Percentiles rank a stretch among this genome's conserved stretches.
Evolutionary conservation across 139 green algal genomes (phyloP).

Genomic region (Nannochloris sp.): DNA sequence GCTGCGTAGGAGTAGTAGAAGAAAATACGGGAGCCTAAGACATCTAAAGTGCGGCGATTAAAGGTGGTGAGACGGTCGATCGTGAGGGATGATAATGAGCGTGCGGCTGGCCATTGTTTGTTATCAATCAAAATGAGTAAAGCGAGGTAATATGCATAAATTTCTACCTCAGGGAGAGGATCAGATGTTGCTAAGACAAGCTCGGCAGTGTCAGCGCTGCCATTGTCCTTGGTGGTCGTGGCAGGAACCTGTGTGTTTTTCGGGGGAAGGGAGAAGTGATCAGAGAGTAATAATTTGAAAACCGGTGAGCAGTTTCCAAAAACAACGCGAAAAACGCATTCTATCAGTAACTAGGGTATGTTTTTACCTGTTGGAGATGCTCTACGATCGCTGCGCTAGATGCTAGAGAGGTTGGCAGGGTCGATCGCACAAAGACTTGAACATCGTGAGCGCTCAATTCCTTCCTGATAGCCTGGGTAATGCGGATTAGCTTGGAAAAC

Average conservation of each 20-base stretch:
- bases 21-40: constrained; percentile 80
- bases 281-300: too few relatives aligned
- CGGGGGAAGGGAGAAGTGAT: too few relatives aligned
- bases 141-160: constrained; percentile 72
- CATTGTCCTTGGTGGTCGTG: neutral
- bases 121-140: constrained; percentile 70
- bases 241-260: neutral
- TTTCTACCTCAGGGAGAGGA: constrained; percentile 78
- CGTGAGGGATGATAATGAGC: constrained; percentile 35
- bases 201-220: neutral
- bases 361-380: neutral
- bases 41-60: constrained; percentile 91
- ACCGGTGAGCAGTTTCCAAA: too few relatives aligned
- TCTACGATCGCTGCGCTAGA: neutral
- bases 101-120: constrained; percentile 40
- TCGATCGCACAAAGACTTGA: constrained; percentile 36
- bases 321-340: too few relatives aligned
- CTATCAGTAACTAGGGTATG: too few relatives aligned
- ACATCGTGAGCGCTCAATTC: constrained; percentile 48
- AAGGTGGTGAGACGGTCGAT: constrained; percentile 51
- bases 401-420: neutral
- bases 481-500: constrained; percentile 58
- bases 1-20: constrained; percentile 80
- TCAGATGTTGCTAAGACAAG: neutral
- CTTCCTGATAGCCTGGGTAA: constrained; percentile 56